Evolutionary conservation across 2,329 filamentous ascomycete species (phyloP).

Genomic region (Pseudogymnoascus pannorum): DNA sequence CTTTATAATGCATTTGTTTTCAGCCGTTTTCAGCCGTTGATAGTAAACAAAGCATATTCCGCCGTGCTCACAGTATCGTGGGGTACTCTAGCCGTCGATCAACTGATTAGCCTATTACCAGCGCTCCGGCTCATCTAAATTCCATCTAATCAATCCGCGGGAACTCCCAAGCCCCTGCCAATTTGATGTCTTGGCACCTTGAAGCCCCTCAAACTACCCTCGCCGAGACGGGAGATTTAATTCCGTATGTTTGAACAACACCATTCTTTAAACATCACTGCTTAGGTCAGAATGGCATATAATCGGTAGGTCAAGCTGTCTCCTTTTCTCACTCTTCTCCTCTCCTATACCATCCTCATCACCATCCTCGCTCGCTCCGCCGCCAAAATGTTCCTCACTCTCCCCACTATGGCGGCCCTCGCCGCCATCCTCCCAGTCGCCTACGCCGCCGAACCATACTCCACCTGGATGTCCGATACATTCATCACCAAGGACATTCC

Average conservation of each 20-base stretch:
- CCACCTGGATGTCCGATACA: conserved; percentile 37
- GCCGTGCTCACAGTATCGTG: neutral
- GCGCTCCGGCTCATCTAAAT: neutral
- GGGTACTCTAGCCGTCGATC: neutral
- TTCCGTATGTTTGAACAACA: neutral
- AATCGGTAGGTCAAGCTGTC: neutral
- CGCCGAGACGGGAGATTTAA: neutral
- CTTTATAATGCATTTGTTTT: neutral
- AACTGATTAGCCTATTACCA: neutral
- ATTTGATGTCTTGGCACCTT: neutral
- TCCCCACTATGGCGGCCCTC: neutral
- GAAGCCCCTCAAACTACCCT: neutral
- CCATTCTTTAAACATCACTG: neutral
- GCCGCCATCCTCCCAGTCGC: neutral
- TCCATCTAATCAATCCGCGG: neutral
- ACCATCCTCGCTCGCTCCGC: neutral
- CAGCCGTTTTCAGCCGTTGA: neutral
- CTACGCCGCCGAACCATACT: neutral
- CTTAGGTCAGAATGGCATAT: neutral
- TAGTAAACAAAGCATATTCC: neutral
- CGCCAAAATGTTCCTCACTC: neutral
- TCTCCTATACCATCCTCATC: neutral
- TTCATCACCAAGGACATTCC: conserved; percentile 36
- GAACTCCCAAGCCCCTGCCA: neutral
- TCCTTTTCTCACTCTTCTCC: neutral